A percentile compares a stretch with the other conserved stretches of the same genome.
Evolutionary conservation across 176 grass and related monocot genomes (phyloP).

Genomic region (Eleusine coracana): DNA sequence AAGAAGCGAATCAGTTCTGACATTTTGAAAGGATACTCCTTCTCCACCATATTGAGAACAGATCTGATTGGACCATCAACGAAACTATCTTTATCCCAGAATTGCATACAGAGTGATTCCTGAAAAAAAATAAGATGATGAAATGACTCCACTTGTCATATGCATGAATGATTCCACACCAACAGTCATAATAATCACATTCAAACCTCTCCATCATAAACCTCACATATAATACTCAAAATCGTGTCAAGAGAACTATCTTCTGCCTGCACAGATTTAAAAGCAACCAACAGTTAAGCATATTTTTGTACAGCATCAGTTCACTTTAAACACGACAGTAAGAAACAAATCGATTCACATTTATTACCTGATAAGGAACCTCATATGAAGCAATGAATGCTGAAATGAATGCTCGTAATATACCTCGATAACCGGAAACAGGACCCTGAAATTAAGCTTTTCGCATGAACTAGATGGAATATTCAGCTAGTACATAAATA

Average conservation of each 20-base stretch:
- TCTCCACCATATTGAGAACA: conserved; percentile 82
- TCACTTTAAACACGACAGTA: conserved; percentile 10
- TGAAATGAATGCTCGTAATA: conserved; percentile 84
- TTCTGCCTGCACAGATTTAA: conserved; percentile 52
- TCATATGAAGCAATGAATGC: conserved; percentile 93
- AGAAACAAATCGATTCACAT: not conserved
- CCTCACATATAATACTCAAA: conserved; percentile 64
- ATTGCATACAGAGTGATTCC: conserved; percentile 94
- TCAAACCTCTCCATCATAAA: conserved; percentile 84
- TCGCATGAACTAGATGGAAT: conserved; percentile 17
- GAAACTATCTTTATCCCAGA: conserved; percentile 94
- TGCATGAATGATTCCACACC: conserved; percentile 28
- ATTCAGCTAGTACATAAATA: conserved; percentile 20
- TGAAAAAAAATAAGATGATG: conserved; percentile 43
- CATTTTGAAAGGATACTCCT: conserved; percentile 80
- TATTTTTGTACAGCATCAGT: conserved; percentile 14
- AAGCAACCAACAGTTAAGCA: conserved; percentile 41
- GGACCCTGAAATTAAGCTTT: conserved; percentile 76
- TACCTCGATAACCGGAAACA: conserved; percentile 84
- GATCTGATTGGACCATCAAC: conserved; percentile 92
- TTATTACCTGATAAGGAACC: conserved; percentile 69
- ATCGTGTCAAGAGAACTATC: conserved; percentile 65
- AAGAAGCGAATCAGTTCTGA: conserved; percentile 69
- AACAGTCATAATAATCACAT: not conserved
- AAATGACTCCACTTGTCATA: not conserved